Percentiles rank a stretch among this genome's conserved stretches.
phyloP scores from a whole-genome alignment of 345 rosid species.

The Citrus medica region DNA sequence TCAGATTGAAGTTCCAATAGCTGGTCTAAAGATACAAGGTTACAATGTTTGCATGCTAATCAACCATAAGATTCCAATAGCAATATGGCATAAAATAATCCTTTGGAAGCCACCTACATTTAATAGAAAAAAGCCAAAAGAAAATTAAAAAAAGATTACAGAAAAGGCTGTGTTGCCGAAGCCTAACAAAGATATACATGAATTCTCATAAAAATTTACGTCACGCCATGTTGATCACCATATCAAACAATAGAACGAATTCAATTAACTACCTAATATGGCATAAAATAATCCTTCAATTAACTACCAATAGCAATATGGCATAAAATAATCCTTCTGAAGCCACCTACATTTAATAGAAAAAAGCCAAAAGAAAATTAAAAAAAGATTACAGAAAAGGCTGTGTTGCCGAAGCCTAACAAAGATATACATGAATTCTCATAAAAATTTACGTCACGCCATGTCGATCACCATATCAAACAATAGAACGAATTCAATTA shows the following conservation, averaged over 20 bases:
- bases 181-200: not conserved
- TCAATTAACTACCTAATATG: not conserved
- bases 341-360: not conserved
- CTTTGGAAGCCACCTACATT: not conserved
- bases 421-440: not conserved
- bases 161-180: not conserved
- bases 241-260: not conserved
- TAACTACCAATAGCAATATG: not conserved
- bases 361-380: not conserved
- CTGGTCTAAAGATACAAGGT: not conserved
- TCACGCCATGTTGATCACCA: not conserved
- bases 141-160: not conserved
- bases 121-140: not conserved
- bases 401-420: not conserved
- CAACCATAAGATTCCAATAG: not conserved
- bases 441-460: not conserved
- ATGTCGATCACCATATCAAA: not conserved
- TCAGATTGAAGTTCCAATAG: constrained; percentile 2
- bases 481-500: not conserved
- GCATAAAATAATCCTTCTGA: not conserved
- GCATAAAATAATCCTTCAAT: no score
- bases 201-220: not conserved
- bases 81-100: not conserved
- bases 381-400: not conserved
- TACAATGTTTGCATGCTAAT: not conserved